Percentiles rank a stretch among this genome's conserved stretches.
Evolutionary conservation across 2,329 filamentous ascomycete genomes (phyloP).

Genomic region (Hymenoscyphus infarciens): DNA sequence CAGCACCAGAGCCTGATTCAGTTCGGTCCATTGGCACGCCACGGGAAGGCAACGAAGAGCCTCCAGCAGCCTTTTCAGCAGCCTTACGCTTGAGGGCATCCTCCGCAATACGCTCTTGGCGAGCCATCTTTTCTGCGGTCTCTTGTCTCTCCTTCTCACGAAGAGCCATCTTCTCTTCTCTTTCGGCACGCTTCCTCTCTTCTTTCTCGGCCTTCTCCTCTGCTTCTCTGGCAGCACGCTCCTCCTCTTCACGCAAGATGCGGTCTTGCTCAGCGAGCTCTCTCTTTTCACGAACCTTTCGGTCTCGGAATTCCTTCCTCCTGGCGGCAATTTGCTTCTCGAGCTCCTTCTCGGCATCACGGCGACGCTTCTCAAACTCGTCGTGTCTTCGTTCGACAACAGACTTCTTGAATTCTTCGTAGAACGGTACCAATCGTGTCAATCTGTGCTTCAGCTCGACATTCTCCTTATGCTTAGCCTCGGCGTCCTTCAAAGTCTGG

Average conservation of each 20-base stretch:
- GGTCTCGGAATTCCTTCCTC: constrained; percentile 83
- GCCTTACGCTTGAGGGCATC: constrained; percentile 76
- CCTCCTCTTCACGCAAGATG: constrained; percentile 76
- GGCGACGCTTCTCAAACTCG: constrained; percentile 92
- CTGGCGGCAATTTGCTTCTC: constrained; percentile 86
- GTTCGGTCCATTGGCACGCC: constrained; percentile 43
- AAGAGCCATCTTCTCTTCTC: constrained; percentile 64
- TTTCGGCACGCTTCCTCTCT: constrained; percentile 71
- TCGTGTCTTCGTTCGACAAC: constrained; percentile 85
- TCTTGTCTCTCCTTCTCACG: constrained; percentile 67
- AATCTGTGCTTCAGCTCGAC: constrained; percentile 93
- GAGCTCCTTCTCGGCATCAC: constrained; percentile 86
- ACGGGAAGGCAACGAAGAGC: constrained; percentile 38
- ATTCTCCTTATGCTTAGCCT: constrained; percentile 87
- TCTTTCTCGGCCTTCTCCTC: constrained; percentile 78
- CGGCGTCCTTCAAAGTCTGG: constrained; percentile 73
- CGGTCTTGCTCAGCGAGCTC: constrained; percentile 84
- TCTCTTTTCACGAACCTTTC: constrained; percentile 74
- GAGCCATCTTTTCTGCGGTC: constrained; percentile 57
- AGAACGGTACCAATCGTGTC: constrained; percentile 75
- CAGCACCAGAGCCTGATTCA: constrained; percentile 45
- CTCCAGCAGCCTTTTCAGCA: constrained; percentile 47
- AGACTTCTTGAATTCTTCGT: constrained; percentile 77
- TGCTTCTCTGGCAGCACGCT: constrained; percentile 75
- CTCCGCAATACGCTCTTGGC: constrained; percentile 80